A percentile compares a stretch with the other conserved stretches of the same genome.
Evolutionary conservation across 2,329 filamentous ascomycete species (phyloP).

Genomic region (Pezicula carpinea): DNA sequence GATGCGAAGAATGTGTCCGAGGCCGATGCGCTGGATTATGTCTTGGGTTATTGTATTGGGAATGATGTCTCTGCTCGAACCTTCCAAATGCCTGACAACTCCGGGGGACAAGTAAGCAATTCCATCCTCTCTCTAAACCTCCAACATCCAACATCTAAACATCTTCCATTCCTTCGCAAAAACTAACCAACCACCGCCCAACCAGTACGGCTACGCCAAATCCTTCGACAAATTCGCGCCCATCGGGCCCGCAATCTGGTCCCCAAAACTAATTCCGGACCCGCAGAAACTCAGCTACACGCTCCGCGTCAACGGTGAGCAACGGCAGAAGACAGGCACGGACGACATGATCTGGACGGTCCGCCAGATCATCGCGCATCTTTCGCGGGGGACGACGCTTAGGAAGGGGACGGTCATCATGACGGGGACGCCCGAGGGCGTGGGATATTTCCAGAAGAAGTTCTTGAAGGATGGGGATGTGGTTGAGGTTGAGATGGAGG

Average conservation of each 20-base stretch:
- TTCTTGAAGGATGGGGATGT: no score
- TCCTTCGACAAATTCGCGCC: constrained; percentile 40
- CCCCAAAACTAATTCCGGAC: no score
- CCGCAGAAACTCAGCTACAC: no score
- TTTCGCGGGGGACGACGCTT: constrained; percentile 34
- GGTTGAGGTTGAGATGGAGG: no score
- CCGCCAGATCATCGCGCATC: constrained; percentile 33
- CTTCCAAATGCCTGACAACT: constrained; percentile 26
- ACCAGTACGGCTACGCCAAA: constrained; percentile 40
- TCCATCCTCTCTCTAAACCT: no score
- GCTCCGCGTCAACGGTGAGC: constrained; percentile 33
- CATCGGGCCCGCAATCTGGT: constrained; percentile 33
- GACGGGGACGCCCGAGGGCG: constrained; percentile 37
- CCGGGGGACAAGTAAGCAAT: no score
- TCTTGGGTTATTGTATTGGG: constrained; percentile 37
- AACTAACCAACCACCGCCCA: no score
- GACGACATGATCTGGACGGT: constrained; percentile 44
- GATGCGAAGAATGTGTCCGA: neutral
- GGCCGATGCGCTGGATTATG: constrained; percentile 34
- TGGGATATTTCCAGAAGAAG: neutral
- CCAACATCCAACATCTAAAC: no score
- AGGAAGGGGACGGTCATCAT: constrained; percentile 36
- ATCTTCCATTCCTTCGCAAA: no score
- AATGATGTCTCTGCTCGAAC: constrained; percentile 39
- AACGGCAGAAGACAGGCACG: constrained; percentile 39